A percentile compares a stretch with the other conserved stretches of the same genome.
These are phyloP conservation scores for Solanum commersonii DNA, from an alignment of 257 asterid genomes.

Conservation along the genomic window DNA sequence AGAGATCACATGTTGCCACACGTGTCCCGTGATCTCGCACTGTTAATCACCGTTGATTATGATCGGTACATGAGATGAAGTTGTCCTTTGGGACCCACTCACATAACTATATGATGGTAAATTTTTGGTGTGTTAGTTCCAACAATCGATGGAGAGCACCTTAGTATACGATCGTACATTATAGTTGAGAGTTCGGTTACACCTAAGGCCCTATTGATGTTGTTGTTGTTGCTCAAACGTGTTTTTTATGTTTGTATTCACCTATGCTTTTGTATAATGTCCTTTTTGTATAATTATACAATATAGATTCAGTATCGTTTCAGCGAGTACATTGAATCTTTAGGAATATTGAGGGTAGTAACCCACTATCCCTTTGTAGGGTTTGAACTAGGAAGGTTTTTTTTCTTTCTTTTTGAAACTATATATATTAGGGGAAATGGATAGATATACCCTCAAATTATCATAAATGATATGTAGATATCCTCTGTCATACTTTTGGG, in stretches of 20 bases:
- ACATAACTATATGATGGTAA: neutral
- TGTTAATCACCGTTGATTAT: slow-evolving; percentile 11
- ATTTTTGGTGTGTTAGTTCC: too few relatives aligned
- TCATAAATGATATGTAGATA: too few relatives aligned
- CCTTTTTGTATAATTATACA: too few relatives aligned
- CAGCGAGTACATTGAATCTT: neutral
- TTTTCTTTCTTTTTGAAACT: neutral
- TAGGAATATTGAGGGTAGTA: neutral
- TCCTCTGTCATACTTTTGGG: too few relatives aligned
- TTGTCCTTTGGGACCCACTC: neutral
- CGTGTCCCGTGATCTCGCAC: slow-evolving; percentile 19
- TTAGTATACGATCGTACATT: neutral
- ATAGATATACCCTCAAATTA: too few relatives aligned
- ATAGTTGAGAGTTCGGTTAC: neutral
- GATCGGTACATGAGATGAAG: neutral
- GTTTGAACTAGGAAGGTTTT: neutral
- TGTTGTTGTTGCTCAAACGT: neutral
- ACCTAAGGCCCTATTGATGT: neutral
- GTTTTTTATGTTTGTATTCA: neutral
- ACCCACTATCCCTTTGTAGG: neutral
- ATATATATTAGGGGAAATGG: too few relatives aligned
- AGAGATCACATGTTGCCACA: slow-evolving; percentile 32
- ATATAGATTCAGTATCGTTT: too few relatives aligned
- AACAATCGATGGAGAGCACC: neutral
- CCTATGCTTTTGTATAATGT: too few relatives aligned